phyloP scores from a whole-genome alignment of 768 basidiomycete genomes.

The Phanerochaete carnosa region DNA sequence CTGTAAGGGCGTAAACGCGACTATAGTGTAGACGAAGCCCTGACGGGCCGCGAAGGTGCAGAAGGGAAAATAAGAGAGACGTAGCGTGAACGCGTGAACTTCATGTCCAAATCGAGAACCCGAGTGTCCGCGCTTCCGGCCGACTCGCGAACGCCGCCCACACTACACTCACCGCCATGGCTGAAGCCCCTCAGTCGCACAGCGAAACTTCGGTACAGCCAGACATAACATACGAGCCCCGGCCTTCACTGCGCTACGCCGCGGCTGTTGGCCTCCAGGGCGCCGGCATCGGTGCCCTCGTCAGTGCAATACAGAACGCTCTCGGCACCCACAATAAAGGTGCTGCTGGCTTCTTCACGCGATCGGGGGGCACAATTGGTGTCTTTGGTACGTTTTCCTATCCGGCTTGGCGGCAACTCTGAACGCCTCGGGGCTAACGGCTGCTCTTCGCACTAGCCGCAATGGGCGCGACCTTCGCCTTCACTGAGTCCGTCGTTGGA shows the following conservation, averaged over 20 bases:
- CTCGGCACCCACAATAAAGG: slow-evolving; percentile 73
- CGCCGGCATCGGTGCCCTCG: slow-evolving; percentile 61
- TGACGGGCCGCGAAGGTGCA: neutral
- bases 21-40: neutral
- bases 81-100: neutral
- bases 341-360: slow-evolving; percentile 81
- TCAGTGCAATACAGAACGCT: slow-evolving; percentile 78
- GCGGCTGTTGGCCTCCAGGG: slow-evolving; percentile 60
- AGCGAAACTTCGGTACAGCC: slow-evolving; percentile 3
- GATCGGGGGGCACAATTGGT: slow-evolving; percentile 87
- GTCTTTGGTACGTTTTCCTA: slow-evolving; percentile 66
- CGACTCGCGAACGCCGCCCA: slow-evolving; percentile 10
- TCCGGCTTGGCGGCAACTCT: neutral
- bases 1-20: neutral
- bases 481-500: slow-evolving; percentile 76
- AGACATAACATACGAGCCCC: slow-evolving; percentile 40
- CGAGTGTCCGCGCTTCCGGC: slow-evolving; percentile 6
- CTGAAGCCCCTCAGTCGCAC: slow-evolving; percentile 15
- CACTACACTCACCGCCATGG: slow-evolving; percentile 19
- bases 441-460: slow-evolving; percentile 53
- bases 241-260: slow-evolving; percentile 53
- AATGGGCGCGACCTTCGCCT: slow-evolving; percentile 84
- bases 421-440: slow-evolving; percentile 4
- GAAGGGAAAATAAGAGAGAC: slow-evolving; percentile 2
- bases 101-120: neutral